Conservation (phyloP, 495 filamentous ascomycete genomes). For the Haplographium delicatum region DNA sequence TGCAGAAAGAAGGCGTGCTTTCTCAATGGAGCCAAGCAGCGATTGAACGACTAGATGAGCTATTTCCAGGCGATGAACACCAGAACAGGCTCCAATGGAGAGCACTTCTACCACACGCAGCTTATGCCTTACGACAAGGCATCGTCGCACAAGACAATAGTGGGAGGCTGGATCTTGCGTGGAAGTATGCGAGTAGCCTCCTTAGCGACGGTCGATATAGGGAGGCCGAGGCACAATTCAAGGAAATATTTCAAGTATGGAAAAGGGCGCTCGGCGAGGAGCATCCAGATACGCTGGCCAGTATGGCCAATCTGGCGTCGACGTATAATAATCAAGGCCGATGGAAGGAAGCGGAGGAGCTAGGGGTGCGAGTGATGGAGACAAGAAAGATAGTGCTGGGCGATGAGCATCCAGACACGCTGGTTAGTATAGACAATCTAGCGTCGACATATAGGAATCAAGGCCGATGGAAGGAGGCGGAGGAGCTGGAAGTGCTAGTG, state of each 20-base stretch:
- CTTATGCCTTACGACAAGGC: constrained; percentile 22
- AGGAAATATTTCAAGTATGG: constrained; percentile 1
- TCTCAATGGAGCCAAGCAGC: constrained; percentile 27
- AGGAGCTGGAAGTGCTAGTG: constrained; percentile 21
- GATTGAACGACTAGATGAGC: constrained; percentile 25
- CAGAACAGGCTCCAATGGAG: constrained; percentile 33
- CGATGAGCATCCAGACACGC: constrained; percentile 30
- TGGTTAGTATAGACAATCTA: constrained; percentile 28
- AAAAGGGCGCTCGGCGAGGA: constrained; percentile 2
- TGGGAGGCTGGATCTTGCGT: neutral
- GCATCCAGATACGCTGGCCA: too few species aligned
- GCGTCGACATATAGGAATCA: constrained; percentile 21
- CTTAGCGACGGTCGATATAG: neutral
- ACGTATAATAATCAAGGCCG: too few species aligned
- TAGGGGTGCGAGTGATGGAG: constrained; percentile 23
- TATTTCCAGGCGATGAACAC: constrained; percentile 26
- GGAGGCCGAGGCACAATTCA: neutral
- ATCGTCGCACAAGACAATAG: neutral
- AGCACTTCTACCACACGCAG: constrained; percentile 34
- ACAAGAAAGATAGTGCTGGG: constrained; percentile 22
- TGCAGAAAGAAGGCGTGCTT: constrained; percentile 25
- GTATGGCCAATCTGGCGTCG: too few species aligned
- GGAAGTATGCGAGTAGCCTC: neutral
- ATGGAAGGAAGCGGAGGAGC: too few species aligned
- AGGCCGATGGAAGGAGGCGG: too few species aligned